A percentile compares a stretch with the other conserved stretches of the same genome.
Conservation (phyloP, 768 basidiomycete genomes). For the Psilocybe azurescens region DNA sequence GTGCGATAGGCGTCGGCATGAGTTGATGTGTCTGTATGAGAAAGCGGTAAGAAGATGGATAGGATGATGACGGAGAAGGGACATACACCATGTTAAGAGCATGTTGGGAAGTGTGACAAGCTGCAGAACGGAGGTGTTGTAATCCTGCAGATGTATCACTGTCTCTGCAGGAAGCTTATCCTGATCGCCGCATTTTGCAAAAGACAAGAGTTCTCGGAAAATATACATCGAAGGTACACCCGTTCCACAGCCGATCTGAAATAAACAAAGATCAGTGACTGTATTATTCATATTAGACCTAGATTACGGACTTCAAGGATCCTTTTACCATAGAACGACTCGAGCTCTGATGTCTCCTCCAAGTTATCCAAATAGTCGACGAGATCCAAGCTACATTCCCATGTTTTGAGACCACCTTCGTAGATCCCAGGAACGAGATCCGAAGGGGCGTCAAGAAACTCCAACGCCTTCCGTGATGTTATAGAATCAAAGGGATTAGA, state of each 20-base stretch:
- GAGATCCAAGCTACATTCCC: constrained; percentile 94
- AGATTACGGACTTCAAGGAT: constrained; percentile 71
- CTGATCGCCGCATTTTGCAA: constrained; percentile 14
- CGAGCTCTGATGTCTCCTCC: constrained; percentile 16
- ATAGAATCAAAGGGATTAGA: constrained; percentile 17
- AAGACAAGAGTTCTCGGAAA: constrained; percentile 61
- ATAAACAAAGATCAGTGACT: not conserved
- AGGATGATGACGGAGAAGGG: not conserved
- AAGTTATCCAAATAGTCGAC: constrained; percentile 63
- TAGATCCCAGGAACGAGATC: constrained; percentile 93
- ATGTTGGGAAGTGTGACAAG: constrained; percentile 83
- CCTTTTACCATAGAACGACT: constrained; percentile 49
- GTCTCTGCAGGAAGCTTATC: constrained; percentile 35
- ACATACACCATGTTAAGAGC: constrained; percentile 82
- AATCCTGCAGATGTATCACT: constrained; percentile 86
- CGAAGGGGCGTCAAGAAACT: constrained; percentile 81
- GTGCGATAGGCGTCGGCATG: constrained; percentile 57
- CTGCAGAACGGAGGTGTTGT: constrained; percentile 81
- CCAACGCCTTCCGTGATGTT: constrained; percentile 39
- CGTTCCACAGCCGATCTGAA: constrained; percentile 92
- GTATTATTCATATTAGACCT: not conserved
- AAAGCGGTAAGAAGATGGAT: not conserved
- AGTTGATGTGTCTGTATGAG: constrained; percentile 60
- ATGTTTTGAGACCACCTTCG: constrained; percentile 96
- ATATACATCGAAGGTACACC: constrained; percentile 83